phyloP scores from a whole-genome alignment of 257 asterid species.

The Agastache rugosa region DNA sequence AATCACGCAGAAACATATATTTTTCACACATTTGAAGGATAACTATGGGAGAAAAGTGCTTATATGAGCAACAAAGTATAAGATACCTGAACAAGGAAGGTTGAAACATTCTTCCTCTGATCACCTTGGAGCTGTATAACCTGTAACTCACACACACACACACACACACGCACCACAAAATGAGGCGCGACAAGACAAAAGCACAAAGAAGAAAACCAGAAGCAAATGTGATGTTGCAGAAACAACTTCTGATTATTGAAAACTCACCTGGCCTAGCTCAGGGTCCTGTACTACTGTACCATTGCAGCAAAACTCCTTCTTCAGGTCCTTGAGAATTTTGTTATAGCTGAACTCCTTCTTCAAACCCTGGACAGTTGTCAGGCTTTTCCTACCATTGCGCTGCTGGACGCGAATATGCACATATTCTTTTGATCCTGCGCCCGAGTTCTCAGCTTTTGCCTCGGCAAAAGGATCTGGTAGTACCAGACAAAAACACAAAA shows the following conservation, averaged over 20 bases:
- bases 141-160: slow-evolving; percentile 26
- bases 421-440: slow-evolving; percentile 79
- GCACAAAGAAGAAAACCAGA: not conserved
- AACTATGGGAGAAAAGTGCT: not conserved
- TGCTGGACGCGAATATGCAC: slow-evolving; percentile 86
- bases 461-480: slow-evolving; percentile 81
- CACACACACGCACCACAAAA: not conserved
- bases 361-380: slow-evolving; percentile 86
- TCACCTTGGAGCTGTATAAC: slow-evolving; percentile 71
- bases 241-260: not conserved
- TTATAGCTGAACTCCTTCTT: slow-evolving; percentile 83
- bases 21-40: not conserved
- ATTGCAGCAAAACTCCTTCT: slow-evolving; percentile 89
- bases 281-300: slow-evolving; percentile 90
- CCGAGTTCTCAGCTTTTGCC: slow-evolving; percentile 80
- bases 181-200: not conserved
- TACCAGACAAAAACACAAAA: not conserved
- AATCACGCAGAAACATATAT: not conserved
- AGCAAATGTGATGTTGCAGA: not conserved
- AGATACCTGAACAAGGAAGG: slow-evolving; percentile 61
- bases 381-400: slow-evolving; percentile 84
- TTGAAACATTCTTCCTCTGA: slow-evolving; percentile 63
- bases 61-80: not conserved
- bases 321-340: slow-evolving; percentile 82
- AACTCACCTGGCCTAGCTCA: slow-evolving; percentile 74